Base-by-base conservation (phyloP, 441 rosid genomes). In the Mallotus japonicus region DNA sequence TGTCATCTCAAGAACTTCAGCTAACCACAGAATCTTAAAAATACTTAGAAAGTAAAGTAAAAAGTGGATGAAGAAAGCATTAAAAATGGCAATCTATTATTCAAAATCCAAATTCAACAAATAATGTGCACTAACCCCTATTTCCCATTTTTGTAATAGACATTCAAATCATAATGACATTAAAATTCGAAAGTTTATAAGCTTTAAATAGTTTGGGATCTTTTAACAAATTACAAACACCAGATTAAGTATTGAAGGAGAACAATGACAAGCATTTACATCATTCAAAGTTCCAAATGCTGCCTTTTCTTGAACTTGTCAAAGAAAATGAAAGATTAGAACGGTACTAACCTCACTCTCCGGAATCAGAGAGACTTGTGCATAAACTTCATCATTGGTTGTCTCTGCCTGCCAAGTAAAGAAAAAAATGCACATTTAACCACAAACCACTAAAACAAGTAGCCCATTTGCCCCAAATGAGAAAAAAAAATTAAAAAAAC, bases 341-440 rank as follows among this genome's bases (percentile, higher is more conserved):
- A 73, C 37, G 68, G 17, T 56, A 73, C 86, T 62, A 74, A 90
- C 99, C 96, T 91, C 92, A 10, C 54, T 82, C 80, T 90, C 96
- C 60, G 94, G 93, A 86, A 87, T 79, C 74, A 95, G 84, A 16
- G 92, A 86, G 61, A 95, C 97, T 75, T 91, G 97, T 16, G 98
- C 96, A 78, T 89, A 92, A 37, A 91, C 99, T 73, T 95, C 99
- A 82, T 92, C 99, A 2, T 86, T 91, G 60, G 85, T 81, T 12
- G 89, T 86, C 84, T 92, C 98, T 20, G 99, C 98, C 99, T 95
- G 85, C 73, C 67, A 83, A 32, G 34, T 61, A 24, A 20, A 16
- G 22, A 16, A 78, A 69, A 46, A 14, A 62, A 19, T 17, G 69
- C 61, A 60, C 51, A 73, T 55, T 65, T 61, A 55, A 72, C 66